These are phyloP conservation scores for Wickerhamomyces sp. DNA, from an alignment of 1,139 yeast genomes.

Conservation along the genomic window DNA sequence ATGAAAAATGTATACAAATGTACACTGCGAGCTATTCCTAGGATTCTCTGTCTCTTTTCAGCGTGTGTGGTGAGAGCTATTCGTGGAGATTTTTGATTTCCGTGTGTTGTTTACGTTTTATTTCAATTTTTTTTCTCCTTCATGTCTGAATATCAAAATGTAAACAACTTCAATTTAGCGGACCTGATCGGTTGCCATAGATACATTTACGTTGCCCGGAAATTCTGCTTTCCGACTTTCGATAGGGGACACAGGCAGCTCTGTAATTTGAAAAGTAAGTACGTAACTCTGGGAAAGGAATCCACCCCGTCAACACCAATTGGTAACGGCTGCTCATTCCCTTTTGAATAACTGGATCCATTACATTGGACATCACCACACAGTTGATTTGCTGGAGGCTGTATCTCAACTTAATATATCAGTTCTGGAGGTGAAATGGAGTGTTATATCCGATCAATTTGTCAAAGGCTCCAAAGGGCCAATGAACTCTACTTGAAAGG, in stretches of 20 bases:
- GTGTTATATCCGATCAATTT: not conserved
- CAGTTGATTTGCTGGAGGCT: not conserved
- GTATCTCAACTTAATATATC: not conserved
- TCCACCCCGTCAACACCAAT: not conserved
- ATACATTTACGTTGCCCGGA: not conserved
- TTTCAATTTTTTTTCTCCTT: not conserved
- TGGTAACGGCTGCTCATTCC: not conserved
- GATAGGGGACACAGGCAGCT: not conserved
- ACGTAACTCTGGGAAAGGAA: not conserved
- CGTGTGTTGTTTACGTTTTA: not conserved
- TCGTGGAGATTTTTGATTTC: not conserved
- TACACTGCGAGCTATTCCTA: not conserved
- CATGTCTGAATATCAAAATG: not conserved
- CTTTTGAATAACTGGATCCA: too few relatives aligned
- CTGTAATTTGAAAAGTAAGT: not conserved
- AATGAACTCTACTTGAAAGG: conserved; percentile 2
- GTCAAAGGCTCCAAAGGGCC: conserved; percentile 3
- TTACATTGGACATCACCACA: not conserved
- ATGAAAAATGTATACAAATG: not conserved
- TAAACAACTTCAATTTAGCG: not conserved
- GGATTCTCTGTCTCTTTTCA: not conserved
- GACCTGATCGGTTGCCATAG: not conserved
- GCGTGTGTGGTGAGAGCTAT: not conserved
- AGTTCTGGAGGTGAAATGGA: too few relatives aligned
- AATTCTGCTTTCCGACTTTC: not conserved